phyloP scores from a whole-genome alignment of 2,329 filamentous ascomycete species.

The Cladosporium phlei region DNA sequence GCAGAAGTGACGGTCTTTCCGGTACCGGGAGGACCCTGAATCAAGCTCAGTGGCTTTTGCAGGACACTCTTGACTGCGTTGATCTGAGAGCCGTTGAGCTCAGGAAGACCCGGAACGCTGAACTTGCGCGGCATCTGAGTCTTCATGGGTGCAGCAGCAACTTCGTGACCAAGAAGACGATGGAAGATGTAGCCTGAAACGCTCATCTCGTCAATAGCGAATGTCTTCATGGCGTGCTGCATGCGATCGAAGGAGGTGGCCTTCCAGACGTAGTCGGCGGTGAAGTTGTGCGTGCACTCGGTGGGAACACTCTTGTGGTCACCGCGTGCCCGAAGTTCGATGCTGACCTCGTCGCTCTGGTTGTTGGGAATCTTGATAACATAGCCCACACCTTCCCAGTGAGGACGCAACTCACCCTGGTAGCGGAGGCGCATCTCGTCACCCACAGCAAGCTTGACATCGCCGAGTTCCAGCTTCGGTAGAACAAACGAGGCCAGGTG shows the following conservation, averaged over 20 bases:
- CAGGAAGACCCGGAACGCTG: conserved; percentile 86
- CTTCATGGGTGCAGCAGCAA: conserved; percentile 91
- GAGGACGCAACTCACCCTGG: conserved; percentile 82
- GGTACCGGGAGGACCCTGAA: conserved; percentile 93
- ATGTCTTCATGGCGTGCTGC: conserved; percentile 99
- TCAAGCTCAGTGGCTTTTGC: conserved; percentile 88
- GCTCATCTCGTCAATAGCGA: conserved; percentile 95
- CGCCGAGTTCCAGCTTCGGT: conserved; percentile 93
- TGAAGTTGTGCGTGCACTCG: conserved; percentile 96
- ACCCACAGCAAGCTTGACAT: conserved; percentile 95
- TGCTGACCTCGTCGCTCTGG: conserved; percentile 93
- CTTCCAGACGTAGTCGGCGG: conserved; percentile 98
- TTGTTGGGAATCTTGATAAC: conserved; percentile 99
- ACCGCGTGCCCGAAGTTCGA: conserved; percentile 88
- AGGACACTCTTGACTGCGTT: conserved; percentile 93
- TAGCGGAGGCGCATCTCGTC: conserved; percentile 98
- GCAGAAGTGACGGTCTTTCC: conserved; percentile 98
- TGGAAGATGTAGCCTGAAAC: conserved; percentile 99
- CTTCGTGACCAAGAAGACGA: conserved; percentile 89
- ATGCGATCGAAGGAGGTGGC: conserved; percentile 98
- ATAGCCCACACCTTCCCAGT: conserved; percentile 97
- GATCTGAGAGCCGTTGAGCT: conserved; percentile 92
- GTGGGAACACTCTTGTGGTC: conserved; percentile 95
- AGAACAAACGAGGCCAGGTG: conserved; percentile 92
- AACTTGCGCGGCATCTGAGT: conserved; percentile 94